Base-by-base conservation (phyloP, 495 filamentous ascomycete species). In the Lophium mytilinum region DNA sequence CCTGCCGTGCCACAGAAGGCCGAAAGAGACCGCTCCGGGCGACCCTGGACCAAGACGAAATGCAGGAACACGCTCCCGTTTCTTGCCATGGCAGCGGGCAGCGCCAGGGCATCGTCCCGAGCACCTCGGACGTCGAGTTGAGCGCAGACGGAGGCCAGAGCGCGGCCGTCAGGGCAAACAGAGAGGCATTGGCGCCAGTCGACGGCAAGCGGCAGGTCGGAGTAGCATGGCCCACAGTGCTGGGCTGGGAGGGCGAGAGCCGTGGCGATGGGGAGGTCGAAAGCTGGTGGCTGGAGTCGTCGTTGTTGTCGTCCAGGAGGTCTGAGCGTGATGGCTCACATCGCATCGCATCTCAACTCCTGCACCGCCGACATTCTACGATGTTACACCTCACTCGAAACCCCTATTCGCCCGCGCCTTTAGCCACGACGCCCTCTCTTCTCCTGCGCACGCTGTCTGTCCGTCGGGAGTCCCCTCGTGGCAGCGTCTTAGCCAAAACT, bases 321-420 rank as follows among this genome's bases (percentile, higher is more conserved):
- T 41, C n/a, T 15, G 45, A 21, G 47, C 48, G 37, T 47, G 15
- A 51, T 17, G n/a, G 18, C 43, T 54, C 52, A 51, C 57, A 47
- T 55, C 24, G 2, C 24, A 24, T 54, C 52, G 50, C 57, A 47
- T 55, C 24, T 30, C 24, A 24, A 48, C 17, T 41, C 2, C 39
- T 41, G 39, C 11, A 42, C 39, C n/a, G 42, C 57, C 53, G 48
- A 39, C 54, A 53, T 64, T 60, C 61, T 64, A 57, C 61, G 52
- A 60, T 50, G 52, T 60, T 53, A 53, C 56, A 59, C 61, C 17
- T 37, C 46, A 52, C 49, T 14, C 52, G 21, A 17, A 18, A 10
- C 21, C 50, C 21, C 41, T 24, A 64, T 60, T 64, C 61, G 61
- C 57, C 24, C 43, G 48, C 24, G 53, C 50, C 53, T 64, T 64